Conservation (phyloP, 176 grass and related monocot species). For the Aegilops umbellulata region DNA sequence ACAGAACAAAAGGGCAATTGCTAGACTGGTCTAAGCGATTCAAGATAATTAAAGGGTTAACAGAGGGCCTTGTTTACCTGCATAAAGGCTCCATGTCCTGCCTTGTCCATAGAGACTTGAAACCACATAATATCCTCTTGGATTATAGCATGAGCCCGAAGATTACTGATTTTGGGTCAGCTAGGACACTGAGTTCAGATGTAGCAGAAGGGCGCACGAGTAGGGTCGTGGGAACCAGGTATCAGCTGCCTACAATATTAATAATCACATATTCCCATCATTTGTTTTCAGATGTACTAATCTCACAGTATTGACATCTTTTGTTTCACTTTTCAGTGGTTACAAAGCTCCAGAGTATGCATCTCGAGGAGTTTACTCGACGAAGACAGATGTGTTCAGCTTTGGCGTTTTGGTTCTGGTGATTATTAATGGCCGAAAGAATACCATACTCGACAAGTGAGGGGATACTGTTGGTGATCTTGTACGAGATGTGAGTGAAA, state of each 20-base stretch:
- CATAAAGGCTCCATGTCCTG: slow-evolving; percentile 30
- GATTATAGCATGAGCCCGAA: slow-evolving; percentile 39
- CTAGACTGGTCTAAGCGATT: slow-evolving; percentile 34
- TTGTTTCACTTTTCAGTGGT: slow-evolving; percentile 28
- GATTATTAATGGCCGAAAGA: slow-evolving; percentile 42
- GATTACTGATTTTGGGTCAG: slow-evolving; percentile 44
- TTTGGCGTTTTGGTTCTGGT: slow-evolving; percentile 43
- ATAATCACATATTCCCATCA: neutral
- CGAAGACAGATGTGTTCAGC: slow-evolving; percentile 62
- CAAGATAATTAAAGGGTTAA: slow-evolving; percentile 45
- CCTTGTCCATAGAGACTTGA: slow-evolving; percentile 12
- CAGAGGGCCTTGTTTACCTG: slow-evolving; percentile 46
- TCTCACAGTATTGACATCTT: neutral
- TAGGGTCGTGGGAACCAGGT: slow-evolving; percentile 49
- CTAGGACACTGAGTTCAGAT: slow-evolving; percentile 34
- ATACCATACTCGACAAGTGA: slow-evolving; percentile 6
- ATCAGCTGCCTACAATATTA: neutral
- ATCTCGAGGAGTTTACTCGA: slow-evolving; percentile 33
- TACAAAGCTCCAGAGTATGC: slow-evolving; percentile 54
- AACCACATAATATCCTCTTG: slow-evolving; percentile 35
- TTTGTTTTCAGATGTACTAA: neutral
- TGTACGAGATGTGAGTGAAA: slow-evolving; percentile 42
- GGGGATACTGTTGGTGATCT: slow-evolving; percentile 45
- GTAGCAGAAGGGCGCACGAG: slow-evolving; percentile 19
- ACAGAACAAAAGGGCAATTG: neutral